Evolutionary conservation across 495 filamentous ascomycete genomes (phyloP), one percentile per base, ranked within the genome.

Genomic region (Penicillium crystallinum): DNA sequence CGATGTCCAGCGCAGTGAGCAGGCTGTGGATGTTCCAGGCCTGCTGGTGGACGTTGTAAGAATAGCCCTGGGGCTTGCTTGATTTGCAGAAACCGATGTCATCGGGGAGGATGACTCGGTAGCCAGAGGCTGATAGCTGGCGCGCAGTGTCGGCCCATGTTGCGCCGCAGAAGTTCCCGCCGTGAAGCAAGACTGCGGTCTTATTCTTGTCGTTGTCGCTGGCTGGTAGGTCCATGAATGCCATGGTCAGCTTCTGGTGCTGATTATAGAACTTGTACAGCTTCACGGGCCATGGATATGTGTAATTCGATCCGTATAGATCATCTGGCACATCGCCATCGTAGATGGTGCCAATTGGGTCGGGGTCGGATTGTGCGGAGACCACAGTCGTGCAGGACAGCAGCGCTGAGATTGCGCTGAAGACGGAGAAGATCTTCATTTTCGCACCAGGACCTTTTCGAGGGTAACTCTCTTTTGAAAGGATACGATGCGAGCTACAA

Each of bases 81-180:
- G 55, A 57, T 15, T 57, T 57, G 55, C 55, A 57, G 15, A 57
- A 57, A 23, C 55, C 55, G 31, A 57, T 57, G 39, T 57, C 55
- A 12, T 57, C 55, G 25, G 55, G 55, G 25, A 57, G 9, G 19
- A 57, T 57, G 31, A 57, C 55, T 43, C 55, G 50, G 29, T 57
- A 57, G 33, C 55, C 55, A 2, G 38, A 43, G 14, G 55, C 55
- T 2, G 55, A 49, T 4, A 57, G 21, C 2, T 53, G 44, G 15
- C 55, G 50, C 27, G 55, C 55, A 0, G 55, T 57, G 38, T 48
- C 55, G 8, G 50, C 48, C 55, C 55, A 57, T 44, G 55, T 57
- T 4, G 49, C 55, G 17, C 55, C 42, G 44, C 55, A 57, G 38
- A 57, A 57, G 29, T 57, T 57, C 7, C 55, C 55, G 2, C 55